Base-by-base conservation (phyloP, 345 rosid species). In the Garcia nutans region DNA sequence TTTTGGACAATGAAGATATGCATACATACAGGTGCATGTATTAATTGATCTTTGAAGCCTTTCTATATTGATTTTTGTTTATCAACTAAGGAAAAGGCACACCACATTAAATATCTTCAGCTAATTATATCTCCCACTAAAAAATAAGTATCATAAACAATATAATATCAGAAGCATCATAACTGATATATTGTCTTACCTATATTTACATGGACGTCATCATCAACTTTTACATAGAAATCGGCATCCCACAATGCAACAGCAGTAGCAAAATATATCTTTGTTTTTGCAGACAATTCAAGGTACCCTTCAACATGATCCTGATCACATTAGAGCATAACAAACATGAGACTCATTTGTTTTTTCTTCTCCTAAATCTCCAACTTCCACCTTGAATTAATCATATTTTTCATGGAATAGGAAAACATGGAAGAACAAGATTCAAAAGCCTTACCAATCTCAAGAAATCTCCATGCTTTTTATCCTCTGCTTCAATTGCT, bases 221-320 rank as follows among this genome's bases (percentile, higher is more conserved):
- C 99, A 72, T 96, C 99, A 60, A 96, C 99, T 89, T 96, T 96
- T 77, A 92, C 92, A 74, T 92, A 96, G 83, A 93, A 96, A 77
- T 96, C 97, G 63, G 99, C 99, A 86, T 96, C 97, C 98, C 98
- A 96, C 78, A 81, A 73, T 60, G 93, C 56, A 78, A 89, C 92
- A 15, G 98, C 97, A 13, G 98, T 89, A 59, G 98, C 93, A 76
- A 96, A 96, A 80, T 93, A 96, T 63, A 80, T 92, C 88, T 92
- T 96, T 2, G 98, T 96, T 89, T 96, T 93, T 78, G 97, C 98
- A 22, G 97, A 96, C 88, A 96, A 85, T 85, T 96, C 99, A 6
- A 92, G 91, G 80, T 96, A 96, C 71, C 99, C 98, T 88, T 96
- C 99, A 16, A 92, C 97, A 76, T 96, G 99, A 42, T 96, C 97